phyloP scores from a whole-genome alignment of 2,329 filamentous ascomycete species.

The Alternaria novae-zelandiae region DNA sequence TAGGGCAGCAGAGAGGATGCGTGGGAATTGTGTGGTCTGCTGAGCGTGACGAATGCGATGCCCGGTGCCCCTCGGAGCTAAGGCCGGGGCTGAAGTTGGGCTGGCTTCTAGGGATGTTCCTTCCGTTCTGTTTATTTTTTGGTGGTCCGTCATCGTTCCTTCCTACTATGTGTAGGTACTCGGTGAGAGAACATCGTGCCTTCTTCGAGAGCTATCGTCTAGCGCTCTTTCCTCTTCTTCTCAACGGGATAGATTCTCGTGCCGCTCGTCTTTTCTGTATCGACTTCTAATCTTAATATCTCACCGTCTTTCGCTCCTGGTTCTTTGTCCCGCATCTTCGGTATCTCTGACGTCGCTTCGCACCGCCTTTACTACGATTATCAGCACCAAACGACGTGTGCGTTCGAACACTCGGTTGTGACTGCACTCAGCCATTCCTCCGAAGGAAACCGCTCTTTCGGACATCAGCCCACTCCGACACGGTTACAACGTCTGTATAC shows the following conservation, averaged over 20 bases:
- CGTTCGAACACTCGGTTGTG: neutral
- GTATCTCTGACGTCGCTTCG: constrained; percentile 5
- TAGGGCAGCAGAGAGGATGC: constrained; percentile 14
- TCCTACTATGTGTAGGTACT: neutral
- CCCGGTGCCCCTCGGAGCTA: constrained; percentile 7
- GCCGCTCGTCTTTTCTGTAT: constrained; percentile 12
- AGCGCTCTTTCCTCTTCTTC: constrained; percentile 14
- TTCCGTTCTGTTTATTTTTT: constrained; percentile 5
- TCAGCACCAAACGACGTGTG: neutral
- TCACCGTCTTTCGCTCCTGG: constrained; percentile 4
- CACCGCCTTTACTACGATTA: neutral
- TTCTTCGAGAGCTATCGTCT: constrained; percentile 14
- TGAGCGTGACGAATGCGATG: constrained; percentile 11
- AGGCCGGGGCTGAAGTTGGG: constrained; percentile 1
- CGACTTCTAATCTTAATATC: constrained; percentile 15
- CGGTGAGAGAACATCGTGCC: constrained; percentile 21
- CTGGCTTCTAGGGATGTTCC: constrained; percentile 19
- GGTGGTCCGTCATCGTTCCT: constrained; percentile 16
- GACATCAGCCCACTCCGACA: neutral
- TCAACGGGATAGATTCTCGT: constrained; percentile 2
- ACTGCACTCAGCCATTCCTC: neutral
- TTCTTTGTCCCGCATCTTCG: neutral
- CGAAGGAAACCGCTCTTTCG: neutral
- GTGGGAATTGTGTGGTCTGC: constrained; percentile 21
- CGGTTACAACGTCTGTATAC: neutral